These are phyloP conservation scores for Taphrina sp. DNA, from an alignment of 1,139 yeast genomes.

Conservation along the genomic window DNA sequence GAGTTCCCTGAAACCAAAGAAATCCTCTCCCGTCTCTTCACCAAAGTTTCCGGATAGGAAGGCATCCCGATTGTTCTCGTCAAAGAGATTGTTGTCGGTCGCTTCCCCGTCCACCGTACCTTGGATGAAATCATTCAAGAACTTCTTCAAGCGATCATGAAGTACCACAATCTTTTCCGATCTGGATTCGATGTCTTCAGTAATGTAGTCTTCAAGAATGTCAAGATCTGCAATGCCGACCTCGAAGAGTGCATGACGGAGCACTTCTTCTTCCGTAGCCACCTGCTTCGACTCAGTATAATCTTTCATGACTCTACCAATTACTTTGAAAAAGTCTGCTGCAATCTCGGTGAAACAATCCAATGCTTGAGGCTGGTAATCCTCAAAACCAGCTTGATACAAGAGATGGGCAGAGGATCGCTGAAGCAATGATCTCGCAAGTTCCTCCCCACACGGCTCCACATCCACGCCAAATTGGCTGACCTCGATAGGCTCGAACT, in stretches of 20 bases:
- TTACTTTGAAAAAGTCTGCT: constrained; percentile 70
- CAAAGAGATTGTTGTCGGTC: constrained; percentile 55
- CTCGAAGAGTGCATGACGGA: constrained; percentile 67
- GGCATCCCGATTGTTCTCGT: constrained; percentile 80
- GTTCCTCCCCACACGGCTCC: constrained; percentile 28
- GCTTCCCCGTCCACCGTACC: constrained; percentile 62
- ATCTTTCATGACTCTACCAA: constrained; percentile 66
- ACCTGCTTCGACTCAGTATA: constrained; percentile 55
- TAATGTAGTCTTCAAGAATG: constrained; percentile 68
- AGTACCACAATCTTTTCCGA: constrained; percentile 67
- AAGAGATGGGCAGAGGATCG: constrained; percentile 73
- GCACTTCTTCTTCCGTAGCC: constrained; percentile 49
- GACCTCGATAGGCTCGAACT: constrained; percentile 52
- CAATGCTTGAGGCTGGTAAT: constrained; percentile 73
- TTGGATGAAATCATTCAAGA: constrained; percentile 67
- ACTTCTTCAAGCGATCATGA: constrained; percentile 52
- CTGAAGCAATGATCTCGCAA: constrained; percentile 51
- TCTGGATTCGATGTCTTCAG: constrained; percentile 70
- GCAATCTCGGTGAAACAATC: constrained; percentile 81
- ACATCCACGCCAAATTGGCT: constrained; percentile 49
- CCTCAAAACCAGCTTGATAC: constrained; percentile 93
- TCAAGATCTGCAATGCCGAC: constrained; percentile 84
- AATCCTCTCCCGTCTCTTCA: constrained; percentile 83
- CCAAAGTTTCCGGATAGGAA: constrained; percentile 93
- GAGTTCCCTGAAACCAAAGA: constrained; percentile 91